phyloP scores from a whole-genome alignment of 345 rosid genomes.

The Gossypium rotundifolium region DNA sequence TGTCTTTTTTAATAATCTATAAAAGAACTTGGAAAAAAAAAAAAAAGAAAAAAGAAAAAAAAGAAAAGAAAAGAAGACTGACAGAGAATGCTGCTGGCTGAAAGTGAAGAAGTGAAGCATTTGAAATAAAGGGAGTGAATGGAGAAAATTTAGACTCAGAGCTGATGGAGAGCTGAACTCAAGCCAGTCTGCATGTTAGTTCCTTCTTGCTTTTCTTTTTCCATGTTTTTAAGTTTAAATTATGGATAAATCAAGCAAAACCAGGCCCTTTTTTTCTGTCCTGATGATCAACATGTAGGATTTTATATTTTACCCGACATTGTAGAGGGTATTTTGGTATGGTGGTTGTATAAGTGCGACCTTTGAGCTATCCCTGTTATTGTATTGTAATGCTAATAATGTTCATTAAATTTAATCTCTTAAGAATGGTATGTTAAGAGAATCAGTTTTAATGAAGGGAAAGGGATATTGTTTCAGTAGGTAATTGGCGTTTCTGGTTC shows the following conservation, averaged over 20 bases:
- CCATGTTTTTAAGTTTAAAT: constrained; percentile 1
- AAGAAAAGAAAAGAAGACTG: neutral
- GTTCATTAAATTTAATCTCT: constrained; percentile 8
- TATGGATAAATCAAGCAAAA: constrained; percentile 14
- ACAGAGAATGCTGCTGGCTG: neutral
- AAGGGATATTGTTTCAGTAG: neutral
- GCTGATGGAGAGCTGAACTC: constrained; percentile 16
- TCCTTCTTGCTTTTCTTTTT: constrained; percentile 5
- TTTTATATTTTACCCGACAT: constrained; percentile 18
- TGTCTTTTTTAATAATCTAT: constrained; percentile 9
- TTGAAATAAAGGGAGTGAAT: constrained; percentile 11
- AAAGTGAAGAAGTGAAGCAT: constrained; percentile 6
- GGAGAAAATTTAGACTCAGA: constrained; percentile 3
- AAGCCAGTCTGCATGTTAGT: constrained; percentile 12
- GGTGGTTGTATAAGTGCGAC: neutral
- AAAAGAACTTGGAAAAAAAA: neutral
- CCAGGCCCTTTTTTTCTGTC: constrained; percentile 31
- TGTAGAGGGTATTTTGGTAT: constrained; percentile 20
- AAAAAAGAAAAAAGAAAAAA: no score
- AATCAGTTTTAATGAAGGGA: neutral
- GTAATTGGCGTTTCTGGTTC: neutral
- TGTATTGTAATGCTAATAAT: constrained; percentile 16
- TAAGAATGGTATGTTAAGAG: neutral
- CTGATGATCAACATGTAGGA: constrained; percentile 26
- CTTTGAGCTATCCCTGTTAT: constrained; percentile 11